Conservation (phyloP, 306 rosid species). For the Vicia faba region DNA sequence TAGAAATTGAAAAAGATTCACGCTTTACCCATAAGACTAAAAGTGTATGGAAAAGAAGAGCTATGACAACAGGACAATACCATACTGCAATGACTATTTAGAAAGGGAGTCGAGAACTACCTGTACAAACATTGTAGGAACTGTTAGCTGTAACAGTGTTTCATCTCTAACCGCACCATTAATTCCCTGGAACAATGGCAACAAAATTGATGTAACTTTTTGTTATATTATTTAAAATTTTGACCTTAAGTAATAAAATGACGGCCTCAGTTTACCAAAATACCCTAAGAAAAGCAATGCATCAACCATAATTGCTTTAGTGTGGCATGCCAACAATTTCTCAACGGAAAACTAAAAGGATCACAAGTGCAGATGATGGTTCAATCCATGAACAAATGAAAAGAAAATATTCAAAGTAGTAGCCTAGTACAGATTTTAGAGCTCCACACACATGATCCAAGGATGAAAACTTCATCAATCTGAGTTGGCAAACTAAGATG, state of each 20-base stretch:
- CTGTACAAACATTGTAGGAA: conserved; percentile 90
- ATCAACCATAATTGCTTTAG: not conserved
- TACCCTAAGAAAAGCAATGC: conserved; percentile 19
- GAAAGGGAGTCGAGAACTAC: conserved; percentile 54
- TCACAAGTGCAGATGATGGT: conserved; percentile 7
- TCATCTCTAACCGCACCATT: conserved; percentile 80
- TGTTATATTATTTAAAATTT: not conserved
- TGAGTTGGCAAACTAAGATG: not conserved
- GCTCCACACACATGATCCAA: not conserved
- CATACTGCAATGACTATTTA: conserved; percentile 1
- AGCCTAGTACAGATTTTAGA: conserved; percentile 1
- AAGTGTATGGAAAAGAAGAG: conserved; percentile 17
- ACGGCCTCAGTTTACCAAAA: conserved; percentile 2
- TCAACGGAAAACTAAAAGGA: conserved; percentile 15
- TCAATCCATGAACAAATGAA: conserved; percentile 14
- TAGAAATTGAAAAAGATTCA: conserved; percentile 4
- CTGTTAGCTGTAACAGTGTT: conserved; percentile 57
- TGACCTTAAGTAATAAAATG: not conserved
- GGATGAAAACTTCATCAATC: conserved; percentile 21
- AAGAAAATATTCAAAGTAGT: not conserved
- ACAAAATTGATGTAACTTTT: conserved; percentile 21
- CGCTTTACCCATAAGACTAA: conserved; percentile 11
- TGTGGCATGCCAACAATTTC: conserved; percentile 9
- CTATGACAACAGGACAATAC: not conserved
- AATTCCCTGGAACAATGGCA: conserved; percentile 60